Percentiles rank a stretch among this genome's conserved stretches.
These are phyloP conservation scores for Phytopythium aichiense DNA, from an alignment of 352 stramenopile species.

Conservation along the genomic window DNA sequence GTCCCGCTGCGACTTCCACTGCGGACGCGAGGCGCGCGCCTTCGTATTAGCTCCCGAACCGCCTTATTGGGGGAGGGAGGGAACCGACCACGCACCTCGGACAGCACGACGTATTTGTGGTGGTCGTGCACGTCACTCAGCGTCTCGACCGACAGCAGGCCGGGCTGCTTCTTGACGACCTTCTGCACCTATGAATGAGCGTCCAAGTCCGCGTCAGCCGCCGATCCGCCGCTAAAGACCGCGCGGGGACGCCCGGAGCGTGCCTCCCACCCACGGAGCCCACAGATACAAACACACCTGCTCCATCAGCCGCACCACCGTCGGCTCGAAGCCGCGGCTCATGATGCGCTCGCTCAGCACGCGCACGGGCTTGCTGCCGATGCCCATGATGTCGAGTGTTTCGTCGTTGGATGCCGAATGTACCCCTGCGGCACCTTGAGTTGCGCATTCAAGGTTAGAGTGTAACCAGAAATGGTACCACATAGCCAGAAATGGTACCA, in stretches of 20 bases:
- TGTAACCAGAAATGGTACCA: background rate
- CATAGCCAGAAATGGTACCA: background rate
- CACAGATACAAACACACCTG: constrained; percentile 29
- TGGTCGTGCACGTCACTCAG: constrained; percentile 80
- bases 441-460: background rate
- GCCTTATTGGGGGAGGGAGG: too few species aligned
- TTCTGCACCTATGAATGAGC: constrained; percentile 46
- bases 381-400: constrained; percentile 2
- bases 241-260: background rate
- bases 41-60: background rate
- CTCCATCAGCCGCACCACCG: constrained; percentile 75
- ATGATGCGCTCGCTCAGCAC: constrained; percentile 85
- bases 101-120: constrained; percentile 86
- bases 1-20: constrained; percentile 81
- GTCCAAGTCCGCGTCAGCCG: background rate
- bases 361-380: constrained; percentile 57
- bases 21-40: background rate
- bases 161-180: constrained; percentile 69
- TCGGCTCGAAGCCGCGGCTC: constrained; percentile 79
- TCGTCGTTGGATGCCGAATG: background rate
- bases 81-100: constrained; percentile 39
- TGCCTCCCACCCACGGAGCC: background rate
- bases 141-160: constrained; percentile 76
- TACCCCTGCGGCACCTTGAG: background rate
- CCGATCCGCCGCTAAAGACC: background rate